Conservation (phyloP, 192 early-diverging fungal species). For the Gigaspora rosea region DNA sequence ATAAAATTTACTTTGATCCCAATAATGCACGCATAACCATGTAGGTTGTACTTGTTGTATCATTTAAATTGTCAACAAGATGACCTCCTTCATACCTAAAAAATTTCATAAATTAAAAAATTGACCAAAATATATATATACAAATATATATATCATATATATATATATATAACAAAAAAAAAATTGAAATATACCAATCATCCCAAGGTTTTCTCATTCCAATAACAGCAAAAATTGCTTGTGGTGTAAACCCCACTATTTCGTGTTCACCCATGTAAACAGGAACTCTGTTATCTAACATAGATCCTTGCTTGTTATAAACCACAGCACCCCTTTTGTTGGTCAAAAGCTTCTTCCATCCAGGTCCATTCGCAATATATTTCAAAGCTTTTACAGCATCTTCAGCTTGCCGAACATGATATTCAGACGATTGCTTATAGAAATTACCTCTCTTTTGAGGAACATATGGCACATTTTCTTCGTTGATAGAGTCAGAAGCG, state of each 20-base stretch:
- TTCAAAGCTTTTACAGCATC: conserved; percentile 51
- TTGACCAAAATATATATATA: no score
- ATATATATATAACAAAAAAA: not conserved
- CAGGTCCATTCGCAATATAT: conserved; percentile 39
- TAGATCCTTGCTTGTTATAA: conserved; percentile 45
- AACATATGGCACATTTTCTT: no score
- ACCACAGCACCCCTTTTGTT: conserved; percentile 60
- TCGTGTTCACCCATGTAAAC: conserved; percentile 57
- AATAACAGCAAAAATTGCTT: conserved; percentile 56
- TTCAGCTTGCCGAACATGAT: conserved; percentile 54
- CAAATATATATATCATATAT: not conserved
- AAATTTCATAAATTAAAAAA: not conserved
- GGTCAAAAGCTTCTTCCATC: conserved; percentile 58
- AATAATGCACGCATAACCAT: conserved; percentile 45
- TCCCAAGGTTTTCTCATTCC: conserved; percentile 59
- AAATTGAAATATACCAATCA: conserved; percentile 40
- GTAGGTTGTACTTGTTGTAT: conserved; percentile 47
- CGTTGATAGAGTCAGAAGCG: no score
- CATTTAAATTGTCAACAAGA: conserved; percentile 43
- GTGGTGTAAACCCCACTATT: conserved; percentile 55
- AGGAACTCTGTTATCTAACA: conserved; percentile 48
- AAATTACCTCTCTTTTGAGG: no score
- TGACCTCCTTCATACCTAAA: conserved; percentile 45
- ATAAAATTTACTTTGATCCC: conserved; percentile 43
- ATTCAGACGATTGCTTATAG: not conserved